phyloP scores from a whole-genome alignment of 2,329 filamentous ascomycete genomes.

The Trichoderma harzianum region DNA sequence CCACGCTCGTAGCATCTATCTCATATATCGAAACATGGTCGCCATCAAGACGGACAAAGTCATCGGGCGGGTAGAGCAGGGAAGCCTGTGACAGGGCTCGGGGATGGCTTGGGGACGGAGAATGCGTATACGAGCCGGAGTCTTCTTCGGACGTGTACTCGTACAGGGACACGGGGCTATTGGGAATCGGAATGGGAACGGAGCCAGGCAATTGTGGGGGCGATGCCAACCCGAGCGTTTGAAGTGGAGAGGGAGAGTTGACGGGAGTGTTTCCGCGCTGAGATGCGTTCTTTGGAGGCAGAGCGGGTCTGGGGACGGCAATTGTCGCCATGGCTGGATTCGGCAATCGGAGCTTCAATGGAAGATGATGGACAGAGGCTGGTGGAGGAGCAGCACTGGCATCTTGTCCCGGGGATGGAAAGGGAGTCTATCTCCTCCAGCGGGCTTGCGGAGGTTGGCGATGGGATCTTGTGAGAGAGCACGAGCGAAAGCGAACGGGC shows the following conservation, averaged over 20 bases:
- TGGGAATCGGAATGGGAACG: constrained; percentile 59
- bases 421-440: not conserved
- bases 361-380: not conserved
- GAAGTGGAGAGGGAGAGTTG: constrained; percentile 41
- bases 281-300: constrained; percentile 41
- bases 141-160: constrained; percentile 75
- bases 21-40: constrained; percentile 64
- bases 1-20: constrained; percentile 66
- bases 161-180: constrained; percentile 87
- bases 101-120: constrained; percentile 61
- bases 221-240: constrained; percentile 26
- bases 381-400: constrained; percentile 4
- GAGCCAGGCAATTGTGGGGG: constrained; percentile 26
- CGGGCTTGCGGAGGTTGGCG: not conserved
- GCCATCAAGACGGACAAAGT: constrained; percentile 51
- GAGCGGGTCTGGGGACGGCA: constrained; percentile 48
- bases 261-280: constrained; percentile 39
- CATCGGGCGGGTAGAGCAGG: constrained; percentile 70
- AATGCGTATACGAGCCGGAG: constrained; percentile 53
- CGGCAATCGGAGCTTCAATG: not conserved
- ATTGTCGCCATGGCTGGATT: constrained; percentile 50
- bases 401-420: not conserved
- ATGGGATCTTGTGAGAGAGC: not conserved
- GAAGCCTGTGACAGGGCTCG: constrained; percentile 59
- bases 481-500: not conserved